phyloP scores from a whole-genome alignment of 2,329 filamentous ascomycete genomes.

The Sclerotinia subarctica region DNA sequence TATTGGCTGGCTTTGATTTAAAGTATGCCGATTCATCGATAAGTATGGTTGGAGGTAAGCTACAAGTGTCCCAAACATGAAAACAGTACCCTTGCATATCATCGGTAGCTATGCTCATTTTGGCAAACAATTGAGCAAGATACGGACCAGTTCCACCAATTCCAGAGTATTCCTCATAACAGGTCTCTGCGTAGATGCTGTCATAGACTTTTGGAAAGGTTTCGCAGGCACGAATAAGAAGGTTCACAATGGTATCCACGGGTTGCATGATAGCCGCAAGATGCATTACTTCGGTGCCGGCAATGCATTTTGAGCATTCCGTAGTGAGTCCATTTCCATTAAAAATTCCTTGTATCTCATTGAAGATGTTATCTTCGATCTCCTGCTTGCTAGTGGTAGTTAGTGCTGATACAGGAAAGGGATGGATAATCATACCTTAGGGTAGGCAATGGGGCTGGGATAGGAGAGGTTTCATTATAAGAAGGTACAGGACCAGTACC shows the following conservation, averaged over 20 bases:
- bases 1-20: conserved; percentile 17
- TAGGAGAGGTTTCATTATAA: conserved; percentile 15
- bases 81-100: conserved; percentile 17
- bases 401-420: neutral
- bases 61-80: conserved; percentile 18
- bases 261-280: conserved; percentile 19
- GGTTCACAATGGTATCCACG: conserved; percentile 10
- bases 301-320: conserved; percentile 18
- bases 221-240: conserved; percentile 20
- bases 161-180: conserved; percentile 19
- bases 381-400: conserved; percentile 6
- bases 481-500: conserved; percentile 14
- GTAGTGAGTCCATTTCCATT: conserved; percentile 15
- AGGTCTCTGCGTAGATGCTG: conserved; percentile 18
- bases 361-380: conserved; percentile 20
- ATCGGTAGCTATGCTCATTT: conserved; percentile 17
- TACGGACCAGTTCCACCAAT: conserved; percentile 20
- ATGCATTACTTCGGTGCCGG: conserved; percentile 19
- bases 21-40: conserved; percentile 17
- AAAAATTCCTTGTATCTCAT: conserved; percentile 9
- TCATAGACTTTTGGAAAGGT: conserved; percentile 15
- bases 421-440: conserved; percentile 1
- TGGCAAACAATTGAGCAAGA: conserved; percentile 18
- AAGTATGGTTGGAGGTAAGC: neutral
- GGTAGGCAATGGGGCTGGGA: conserved; percentile 7